Conservation (phyloP, 148 eudicot genomes). For the Euryodendron excelsum region DNA sequence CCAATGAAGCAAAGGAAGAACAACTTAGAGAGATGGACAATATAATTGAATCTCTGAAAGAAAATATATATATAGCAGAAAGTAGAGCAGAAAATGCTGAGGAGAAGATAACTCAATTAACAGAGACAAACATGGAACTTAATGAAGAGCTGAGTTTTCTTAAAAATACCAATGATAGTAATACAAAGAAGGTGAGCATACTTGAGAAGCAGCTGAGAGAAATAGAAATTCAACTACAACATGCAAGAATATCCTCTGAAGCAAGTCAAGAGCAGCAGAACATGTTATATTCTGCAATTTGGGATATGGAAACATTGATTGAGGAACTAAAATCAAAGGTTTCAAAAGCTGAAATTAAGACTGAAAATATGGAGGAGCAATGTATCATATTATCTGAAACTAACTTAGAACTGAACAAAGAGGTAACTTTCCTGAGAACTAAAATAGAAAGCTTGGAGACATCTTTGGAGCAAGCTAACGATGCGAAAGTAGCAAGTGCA, state of each 20-base stretch:
- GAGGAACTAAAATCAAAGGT: conserved; percentile 89
- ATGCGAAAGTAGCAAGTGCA: conserved; percentile 38
- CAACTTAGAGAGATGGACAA: conserved; percentile 51
- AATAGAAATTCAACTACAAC: conserved; percentile 57
- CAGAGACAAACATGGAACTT: conserved; percentile 71
- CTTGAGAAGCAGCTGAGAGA: conserved; percentile 77
- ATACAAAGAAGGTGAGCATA: conserved; percentile 57
- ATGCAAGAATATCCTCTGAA: conserved; percentile 68
- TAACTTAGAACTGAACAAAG: conserved; percentile 56
- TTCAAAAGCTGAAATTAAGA: conserved; percentile 55
- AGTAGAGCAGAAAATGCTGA: conserved; percentile 63
- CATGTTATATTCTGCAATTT: conserved; percentile 85
- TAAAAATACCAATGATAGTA: conserved; percentile 54
- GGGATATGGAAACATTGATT: conserved; percentile 98
- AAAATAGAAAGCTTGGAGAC: conserved; percentile 43
- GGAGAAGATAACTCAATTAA: conserved; percentile 50
- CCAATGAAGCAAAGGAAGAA: conserved; percentile 44
- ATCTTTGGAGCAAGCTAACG: conserved; percentile 43
- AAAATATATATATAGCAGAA: conserved; percentile 47
- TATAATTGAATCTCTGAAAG: conserved; percentile 47
- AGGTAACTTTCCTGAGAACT: conserved; percentile 41
- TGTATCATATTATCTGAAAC: conserved; percentile 55
- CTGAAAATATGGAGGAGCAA: conserved; percentile 63
- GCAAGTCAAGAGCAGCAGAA: conserved; percentile 86
- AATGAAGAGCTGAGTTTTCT: conserved; percentile 76